Conservation (phyloP, 768 basidiomycete species). For the Suillus tomentosus region DNA sequence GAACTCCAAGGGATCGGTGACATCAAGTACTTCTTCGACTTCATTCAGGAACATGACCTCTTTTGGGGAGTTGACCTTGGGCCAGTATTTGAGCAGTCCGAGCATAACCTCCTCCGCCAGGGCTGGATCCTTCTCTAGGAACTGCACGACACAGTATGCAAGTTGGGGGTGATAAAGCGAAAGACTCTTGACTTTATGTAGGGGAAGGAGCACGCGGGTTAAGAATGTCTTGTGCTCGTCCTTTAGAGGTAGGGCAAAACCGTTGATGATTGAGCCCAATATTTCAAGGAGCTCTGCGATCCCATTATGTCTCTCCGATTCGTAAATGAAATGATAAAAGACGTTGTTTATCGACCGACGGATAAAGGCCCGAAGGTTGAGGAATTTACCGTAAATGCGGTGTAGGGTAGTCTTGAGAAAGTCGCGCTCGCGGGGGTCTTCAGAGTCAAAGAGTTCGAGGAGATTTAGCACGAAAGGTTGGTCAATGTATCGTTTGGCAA, state of each 20-base stretch:
- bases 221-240: conserved; percentile 99
- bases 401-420: conserved; percentile 99
- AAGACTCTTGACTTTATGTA: conserved; percentile 98
- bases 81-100: conserved; percentile 97
- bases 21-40: conserved; percentile 98
- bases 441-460: conserved; percentile 96
- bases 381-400: conserved; percentile 99
- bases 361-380: conserved; percentile 97
- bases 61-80: conserved; percentile 98
- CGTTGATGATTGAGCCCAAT: conserved; percentile 98
- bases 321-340: conserved; percentile 98
- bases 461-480: conserved; percentile 94
- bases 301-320: conserved; percentile 98
- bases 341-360: conserved; percentile 99
- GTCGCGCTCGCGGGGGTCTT: conserved; percentile 98
- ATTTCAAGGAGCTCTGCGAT: conserved; percentile 98
- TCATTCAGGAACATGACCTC: conserved; percentile 99
- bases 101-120: conserved; percentile 95
- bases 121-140: conserved; percentile 91
- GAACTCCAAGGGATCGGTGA: conserved; percentile 95
- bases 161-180: conserved; percentile 99
- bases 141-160: conserved; percentile 98
- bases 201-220: conserved; percentile 87
- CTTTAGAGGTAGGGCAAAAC: conserved; percentile 96
- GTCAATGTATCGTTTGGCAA: conserved; percentile 97